Evolutionary conservation across 2,329 filamentous ascomycete genomes (phyloP), one percentile per base, ranked within the genome.

Genomic region (Penicillium polonicum): DNA sequence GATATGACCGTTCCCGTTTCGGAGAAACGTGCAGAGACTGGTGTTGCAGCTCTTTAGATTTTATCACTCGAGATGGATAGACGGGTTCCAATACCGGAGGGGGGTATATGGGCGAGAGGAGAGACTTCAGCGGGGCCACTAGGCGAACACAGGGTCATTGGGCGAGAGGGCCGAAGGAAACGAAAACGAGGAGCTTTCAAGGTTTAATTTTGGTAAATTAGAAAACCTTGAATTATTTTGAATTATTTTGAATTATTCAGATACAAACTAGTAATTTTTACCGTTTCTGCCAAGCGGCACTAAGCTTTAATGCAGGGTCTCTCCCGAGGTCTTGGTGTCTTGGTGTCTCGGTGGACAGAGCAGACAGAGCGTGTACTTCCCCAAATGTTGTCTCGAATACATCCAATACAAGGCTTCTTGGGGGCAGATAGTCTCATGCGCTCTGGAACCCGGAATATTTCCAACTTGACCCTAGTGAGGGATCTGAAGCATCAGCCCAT

Each of bases 221-320:
- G 10, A 50, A 27, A 27, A 33, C 12, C 29, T 13, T 33, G 31
- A 33, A 25, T 15, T 27, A 27, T 10, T 29, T 13, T 33, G 31
- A 33, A 25, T 15, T 27, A 27, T 10, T 29, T 31, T 10, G 27
- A 29, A 29, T 29, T 29, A 29, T 38, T 38, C 21, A 19, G 7
- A 23, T 23, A 2, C 2, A 15, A 35, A 23, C 19, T 27, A 17
- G 48, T 36, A 41, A 50, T 50, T 27, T 49, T 27, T 29, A 38
- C 46, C 33, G 15, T 43, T 42, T 42, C 29, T 17, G 23, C 48
- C 48, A 29, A 49, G 17, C 17, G 15, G 13, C 12, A 19, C 17
- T 27, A 50, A 50, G 48, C 33, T 50, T 50, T 39, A 35, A 39
- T 39, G 46, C 46, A 49, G 33, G 46, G 46, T 25, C 31, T 25